Evolutionary conservation across 768 basidiomycete genomes (phyloP).

Genomic region (Russula compacta): DNA sequence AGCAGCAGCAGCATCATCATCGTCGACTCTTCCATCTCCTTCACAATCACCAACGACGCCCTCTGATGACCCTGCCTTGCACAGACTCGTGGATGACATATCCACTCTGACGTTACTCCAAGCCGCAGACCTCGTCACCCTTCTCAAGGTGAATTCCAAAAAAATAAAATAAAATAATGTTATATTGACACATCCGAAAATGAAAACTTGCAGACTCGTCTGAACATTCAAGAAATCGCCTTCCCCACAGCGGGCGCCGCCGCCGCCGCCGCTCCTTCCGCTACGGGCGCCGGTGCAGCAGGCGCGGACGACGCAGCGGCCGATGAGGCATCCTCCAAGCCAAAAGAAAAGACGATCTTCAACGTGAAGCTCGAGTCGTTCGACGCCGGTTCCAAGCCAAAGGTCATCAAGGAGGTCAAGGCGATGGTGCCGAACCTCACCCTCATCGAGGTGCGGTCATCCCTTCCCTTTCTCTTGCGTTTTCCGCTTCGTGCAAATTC

Average conservation of each 20-base stretch:
- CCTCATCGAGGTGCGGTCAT: constrained; percentile 83
- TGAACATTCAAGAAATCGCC: constrained; percentile 97
- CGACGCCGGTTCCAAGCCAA: constrained; percentile 85
- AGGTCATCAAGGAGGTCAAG: constrained; percentile 97
- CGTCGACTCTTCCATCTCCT: constrained; percentile 31
- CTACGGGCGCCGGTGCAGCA: constrained; percentile 40
- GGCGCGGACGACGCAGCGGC: constrained; percentile 39
- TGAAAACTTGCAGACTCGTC: constrained; percentile 78
- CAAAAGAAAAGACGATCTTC: constrained; percentile 98
- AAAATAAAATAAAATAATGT: too few species aligned
- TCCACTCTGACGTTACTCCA: constrained; percentile 82
- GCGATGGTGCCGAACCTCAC: constrained; percentile 91
- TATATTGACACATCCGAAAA: too few species aligned
- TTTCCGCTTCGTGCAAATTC: too few species aligned
- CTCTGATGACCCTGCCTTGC: constrained; percentile 53
- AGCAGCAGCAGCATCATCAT: constrained; percentile 30
- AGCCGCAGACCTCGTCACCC: constrained; percentile 87
- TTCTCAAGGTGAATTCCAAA: constrained; percentile 88
- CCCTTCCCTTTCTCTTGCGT: neutral
- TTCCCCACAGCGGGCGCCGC: constrained; percentile 71
- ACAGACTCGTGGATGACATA: constrained; percentile 87
- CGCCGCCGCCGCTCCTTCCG: constrained; percentile 40
- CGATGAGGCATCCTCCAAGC: constrained; percentile 55
- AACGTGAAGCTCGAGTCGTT: constrained; percentile 93
- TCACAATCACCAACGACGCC: constrained; percentile 22